Evolutionary conservation across 345 rosid species (phyloP).

Genomic region (Zanthoxylum bungeanum): DNA sequence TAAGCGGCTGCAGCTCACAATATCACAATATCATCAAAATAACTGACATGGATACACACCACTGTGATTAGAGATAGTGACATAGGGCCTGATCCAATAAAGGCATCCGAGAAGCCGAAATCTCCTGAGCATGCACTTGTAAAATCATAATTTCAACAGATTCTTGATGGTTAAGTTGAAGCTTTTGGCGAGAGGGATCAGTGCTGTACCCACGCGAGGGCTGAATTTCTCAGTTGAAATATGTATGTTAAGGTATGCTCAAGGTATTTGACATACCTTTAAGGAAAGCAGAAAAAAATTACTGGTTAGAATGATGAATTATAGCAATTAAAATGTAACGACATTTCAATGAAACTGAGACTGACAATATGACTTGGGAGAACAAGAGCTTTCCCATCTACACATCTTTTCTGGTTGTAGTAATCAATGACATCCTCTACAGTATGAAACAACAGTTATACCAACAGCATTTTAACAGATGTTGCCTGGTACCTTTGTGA

Average conservation of each 20-base stretch:
- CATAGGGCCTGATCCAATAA: conserved; percentile 90
- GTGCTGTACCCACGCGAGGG: conserved; percentile 68
- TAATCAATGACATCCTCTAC: conserved; percentile 83
- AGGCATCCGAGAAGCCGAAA: conserved; percentile 89
- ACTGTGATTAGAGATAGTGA: conserved; percentile 69
- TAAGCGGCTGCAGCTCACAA: background rate
- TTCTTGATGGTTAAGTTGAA: conserved; percentile 9
- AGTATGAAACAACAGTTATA: conserved; percentile 92
- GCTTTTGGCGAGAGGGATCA: conserved; percentile 12
- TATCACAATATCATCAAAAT: background rate
- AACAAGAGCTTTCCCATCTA: conserved; percentile 87
- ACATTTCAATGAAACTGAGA: conserved; percentile 17
- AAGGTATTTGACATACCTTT: conserved; percentile 88
- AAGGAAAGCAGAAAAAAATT: conserved; percentile 14
- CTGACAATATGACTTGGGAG: conserved; percentile 98
- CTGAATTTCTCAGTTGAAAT: conserved; percentile 60
- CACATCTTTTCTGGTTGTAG: conserved; percentile 91
- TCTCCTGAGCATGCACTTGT: conserved; percentile 92
- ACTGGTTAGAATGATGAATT: conserved; percentile 16
- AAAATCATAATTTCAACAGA: conserved; percentile 16
- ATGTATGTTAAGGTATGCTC: conserved; percentile 44
- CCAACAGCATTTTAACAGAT: no score
- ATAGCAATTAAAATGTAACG: conserved; percentile 14
- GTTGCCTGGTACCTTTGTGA: no score
- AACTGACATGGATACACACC: conserved; percentile 36